Conservation (phyloP, 1,139 yeast species). For the Pichia sp. region DNA sequence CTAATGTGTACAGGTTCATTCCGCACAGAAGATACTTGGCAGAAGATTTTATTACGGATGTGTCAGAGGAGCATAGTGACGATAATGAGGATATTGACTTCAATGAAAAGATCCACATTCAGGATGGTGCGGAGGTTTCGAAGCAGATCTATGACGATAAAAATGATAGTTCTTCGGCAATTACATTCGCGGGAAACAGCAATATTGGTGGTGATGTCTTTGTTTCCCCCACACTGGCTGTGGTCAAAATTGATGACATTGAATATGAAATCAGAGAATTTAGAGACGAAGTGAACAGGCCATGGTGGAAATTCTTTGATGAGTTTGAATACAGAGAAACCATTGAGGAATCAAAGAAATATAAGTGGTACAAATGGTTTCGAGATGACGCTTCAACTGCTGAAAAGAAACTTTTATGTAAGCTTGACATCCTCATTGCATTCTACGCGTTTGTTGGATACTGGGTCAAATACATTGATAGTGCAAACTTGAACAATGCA, state of each 20-base stretch:
- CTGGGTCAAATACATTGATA: constrained; percentile 67
- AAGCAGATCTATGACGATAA: too few species aligned
- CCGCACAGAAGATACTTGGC: constrained; percentile 10
- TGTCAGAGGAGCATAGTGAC: too few species aligned
- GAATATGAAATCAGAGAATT: constrained; percentile 31
- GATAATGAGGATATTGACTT: too few species aligned
- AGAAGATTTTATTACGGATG: constrained; percentile 1
- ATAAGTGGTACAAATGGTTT: constrained; percentile 16
- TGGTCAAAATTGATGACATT: too few species aligned
- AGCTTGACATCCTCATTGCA: constrained; percentile 54
- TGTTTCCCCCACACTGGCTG: too few species aligned
- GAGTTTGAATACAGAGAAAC: constrained; percentile 19
- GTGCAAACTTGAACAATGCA: constrained; percentile 54
- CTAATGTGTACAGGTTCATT: neutral
- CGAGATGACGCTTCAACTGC: constrained; percentile 6
- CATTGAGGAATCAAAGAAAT: constrained; percentile 3
- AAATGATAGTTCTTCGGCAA: too few species aligned
- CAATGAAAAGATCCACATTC: too few species aligned
- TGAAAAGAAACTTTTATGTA: constrained; percentile 45
- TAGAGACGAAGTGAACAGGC: constrained; percentile 55
- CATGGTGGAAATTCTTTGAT: constrained; percentile 40
- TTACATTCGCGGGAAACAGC: too few species aligned
- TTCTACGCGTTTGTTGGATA: constrained; percentile 55
- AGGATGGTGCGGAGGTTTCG: too few species aligned
- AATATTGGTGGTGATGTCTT: too few species aligned